Evolutionary conservation across 345 rosid genomes (phyloP), one percentile per base, ranked within the genome.

Genomic region (Anastatica hierochuntica): DNA sequence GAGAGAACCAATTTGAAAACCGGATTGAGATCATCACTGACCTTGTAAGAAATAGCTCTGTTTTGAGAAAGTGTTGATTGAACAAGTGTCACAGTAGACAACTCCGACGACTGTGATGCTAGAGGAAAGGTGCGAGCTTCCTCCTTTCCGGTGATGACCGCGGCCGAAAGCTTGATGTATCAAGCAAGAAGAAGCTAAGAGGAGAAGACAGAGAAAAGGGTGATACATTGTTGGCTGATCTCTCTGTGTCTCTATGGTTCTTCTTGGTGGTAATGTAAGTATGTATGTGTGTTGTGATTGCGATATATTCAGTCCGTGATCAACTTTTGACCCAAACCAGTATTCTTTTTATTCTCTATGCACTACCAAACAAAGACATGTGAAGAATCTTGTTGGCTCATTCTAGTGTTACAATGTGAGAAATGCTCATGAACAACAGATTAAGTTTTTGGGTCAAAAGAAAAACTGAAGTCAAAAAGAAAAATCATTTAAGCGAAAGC

Each of bases 41-140:
- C 98, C 98, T 72, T 85, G 87, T 74, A 86, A 72, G 82, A 90
- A 86, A 69, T 79, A 86, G 74, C 92, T 84, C 58, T 82, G 80
- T 59, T 67, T 76, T 12, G 98, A 82, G 75, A 90, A 84, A 50
- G 67, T 63, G 60, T 74, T 76, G 56, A 60, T 64, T 15, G 76
- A 76, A 39, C 95, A 90, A 4, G 79, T 69, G 58, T 90, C 96
- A 26, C 95, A 84, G 55, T 70, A 90, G 30, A 86, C 98, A 64
- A 64, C 83, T 10, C 92, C 96, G 10, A 76, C 87, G 29, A 86
- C 84, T 8, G 83, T 73, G 75, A 90, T 78, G 47, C 72, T 57
- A 36, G 90, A 75, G 33, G 73, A 64, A 56, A 74, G 84, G 8
- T 50, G 64, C 26, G 60, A 40, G 45, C 41, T n/a, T n/a, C n/a